A percentile compares a stretch with the other conserved stretches of the same genome.
Evolutionary conservation across 139 green algal genomes (phyloP).

Genomic region (Chlamydomonas asymmetrica): DNA sequence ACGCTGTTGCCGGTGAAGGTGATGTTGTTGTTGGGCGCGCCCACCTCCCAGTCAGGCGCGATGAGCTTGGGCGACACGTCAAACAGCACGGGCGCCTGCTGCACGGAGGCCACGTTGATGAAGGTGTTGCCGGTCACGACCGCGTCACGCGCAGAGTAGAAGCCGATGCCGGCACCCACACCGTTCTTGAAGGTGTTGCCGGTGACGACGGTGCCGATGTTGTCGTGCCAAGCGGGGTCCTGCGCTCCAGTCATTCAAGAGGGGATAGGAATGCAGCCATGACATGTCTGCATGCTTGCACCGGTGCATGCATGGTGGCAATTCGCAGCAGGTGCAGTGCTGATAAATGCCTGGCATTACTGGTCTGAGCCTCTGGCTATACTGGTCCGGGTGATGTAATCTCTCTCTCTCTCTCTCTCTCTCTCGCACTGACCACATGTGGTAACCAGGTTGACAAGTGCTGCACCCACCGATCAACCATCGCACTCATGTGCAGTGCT

Average conservation of each 20-base stretch:
- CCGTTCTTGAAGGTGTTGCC: conserved; percentile 24
- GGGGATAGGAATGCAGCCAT: not conserved
- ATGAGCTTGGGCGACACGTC: conserved; percentile 26
- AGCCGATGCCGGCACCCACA: conserved; percentile 11
- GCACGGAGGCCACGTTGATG: not conserved
- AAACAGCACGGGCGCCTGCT: conserved; percentile 23
- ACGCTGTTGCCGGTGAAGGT: conserved; percentile 22
- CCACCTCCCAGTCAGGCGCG: not conserved
- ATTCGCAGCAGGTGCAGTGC: not conserved
- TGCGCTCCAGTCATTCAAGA: not conserved
- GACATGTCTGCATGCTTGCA: too few species aligned
- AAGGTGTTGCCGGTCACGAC: conserved; percentile 24
- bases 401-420: too few species aligned
- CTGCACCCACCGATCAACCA: not conserved
- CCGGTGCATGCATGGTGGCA: too few species aligned
- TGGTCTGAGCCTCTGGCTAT: too few species aligned
- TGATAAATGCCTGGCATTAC: too few species aligned
- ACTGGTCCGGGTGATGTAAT: too few species aligned
- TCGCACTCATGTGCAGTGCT: not conserved
- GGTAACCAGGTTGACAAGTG: not conserved
- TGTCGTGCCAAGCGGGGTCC: not conserved
- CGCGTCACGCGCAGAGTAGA: conserved; percentile 25
- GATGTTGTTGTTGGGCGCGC: conserved; percentile 30
- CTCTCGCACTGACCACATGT: too few species aligned
- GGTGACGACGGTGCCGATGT: too few species aligned